Conservation (phyloP, 2,329 filamentous ascomycete genomes). For the Thelonectria olida region DNA sequence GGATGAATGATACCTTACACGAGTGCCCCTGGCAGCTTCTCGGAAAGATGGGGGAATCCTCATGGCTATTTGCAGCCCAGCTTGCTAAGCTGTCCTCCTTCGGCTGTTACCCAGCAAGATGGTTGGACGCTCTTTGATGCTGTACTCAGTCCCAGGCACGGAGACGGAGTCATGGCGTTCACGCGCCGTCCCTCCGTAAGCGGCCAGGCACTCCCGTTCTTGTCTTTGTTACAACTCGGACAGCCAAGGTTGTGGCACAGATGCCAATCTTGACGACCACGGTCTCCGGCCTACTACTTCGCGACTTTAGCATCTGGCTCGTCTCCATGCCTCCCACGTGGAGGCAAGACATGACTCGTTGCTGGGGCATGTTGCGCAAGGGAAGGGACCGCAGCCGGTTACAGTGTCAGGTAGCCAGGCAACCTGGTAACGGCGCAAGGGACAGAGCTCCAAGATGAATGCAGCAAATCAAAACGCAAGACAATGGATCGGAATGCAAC, state of each 20-base stretch:
- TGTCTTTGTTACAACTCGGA: not conserved
- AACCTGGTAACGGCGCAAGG: not conserved
- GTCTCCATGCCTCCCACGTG: conserved; percentile 28
- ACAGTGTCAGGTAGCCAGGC: conserved; percentile 22
- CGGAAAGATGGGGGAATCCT: not conserved
- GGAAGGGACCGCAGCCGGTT: conserved; percentile 11
- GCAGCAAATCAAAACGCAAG: conserved; percentile 1
- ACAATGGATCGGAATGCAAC: conserved; percentile 1
- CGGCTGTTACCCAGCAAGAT: not conserved
- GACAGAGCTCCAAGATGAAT: not conserved
- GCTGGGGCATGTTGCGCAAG: not conserved
- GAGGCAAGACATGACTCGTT: conserved; percentile 30
- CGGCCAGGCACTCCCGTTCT: not conserved
- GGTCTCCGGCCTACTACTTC: not conserved
- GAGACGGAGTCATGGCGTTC: not conserved
- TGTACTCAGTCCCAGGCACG: not conserved
- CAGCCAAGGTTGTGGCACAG: conserved; percentile 15
- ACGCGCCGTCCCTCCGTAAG: not conserved
- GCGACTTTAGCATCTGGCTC: conserved; percentile 4
- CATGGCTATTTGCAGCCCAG: not conserved
- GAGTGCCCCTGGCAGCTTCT: not conserved
- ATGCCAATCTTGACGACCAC: conserved; percentile 16
- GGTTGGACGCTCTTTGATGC: not conserved
- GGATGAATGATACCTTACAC: not conserved
- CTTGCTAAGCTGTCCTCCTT: not conserved